Evolutionary conservation across 257 asterid genomes (phyloP), one percentile per base, ranked within the genome.

Genomic region (Orobanche coerulescens): DNA sequence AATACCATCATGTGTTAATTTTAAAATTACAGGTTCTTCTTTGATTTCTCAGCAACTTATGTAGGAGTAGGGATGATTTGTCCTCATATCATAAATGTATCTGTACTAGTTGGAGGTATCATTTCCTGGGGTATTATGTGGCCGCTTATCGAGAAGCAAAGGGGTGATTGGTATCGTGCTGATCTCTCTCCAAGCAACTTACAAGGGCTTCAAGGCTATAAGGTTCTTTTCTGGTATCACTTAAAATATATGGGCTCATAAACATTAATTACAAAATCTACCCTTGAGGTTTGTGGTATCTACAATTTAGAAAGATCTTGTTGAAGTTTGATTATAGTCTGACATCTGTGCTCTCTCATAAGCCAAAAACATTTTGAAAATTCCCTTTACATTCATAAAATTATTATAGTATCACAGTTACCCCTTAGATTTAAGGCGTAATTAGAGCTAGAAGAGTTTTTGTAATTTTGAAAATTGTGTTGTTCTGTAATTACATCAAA

Each of bases 51-150:
- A 5, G 80, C 86, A 48, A 82, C 83, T 16, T 84, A 79, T 64
- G 83, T 84, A 30, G 86, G 94, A 30, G 86, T 79, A 19, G 94
- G 94, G 25, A 84, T 84, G 94, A 82, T 81, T 30, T 81, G 94
- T 46, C 89, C 89, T 4, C 81, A 81, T 70, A 69, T 84, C 51
- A 71, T 79, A 18, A 84, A 79, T 20, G 50, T 82, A 24, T 84
- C 88, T 4, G 57, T 84, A 25, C 78, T 84, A 4, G 49, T 81
- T 0, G 93, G 93, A 63, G 86, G 65, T 1, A 77, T 84, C 50
- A 62, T 84, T 19, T 84, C 93, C 16, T 79, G 93, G 93, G 88
- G 86, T 19, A 54, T 84, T 13, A 67, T 84, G 82, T 84, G 93
- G 88, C 89, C 94, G 34, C 64, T 79, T n/a, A 78, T 84, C 25